These are phyloP conservation scores for Macrocybe gigantea DNA, from an alignment of 768 basidiomycete genomes.

Conservation along the genomic window DNA sequence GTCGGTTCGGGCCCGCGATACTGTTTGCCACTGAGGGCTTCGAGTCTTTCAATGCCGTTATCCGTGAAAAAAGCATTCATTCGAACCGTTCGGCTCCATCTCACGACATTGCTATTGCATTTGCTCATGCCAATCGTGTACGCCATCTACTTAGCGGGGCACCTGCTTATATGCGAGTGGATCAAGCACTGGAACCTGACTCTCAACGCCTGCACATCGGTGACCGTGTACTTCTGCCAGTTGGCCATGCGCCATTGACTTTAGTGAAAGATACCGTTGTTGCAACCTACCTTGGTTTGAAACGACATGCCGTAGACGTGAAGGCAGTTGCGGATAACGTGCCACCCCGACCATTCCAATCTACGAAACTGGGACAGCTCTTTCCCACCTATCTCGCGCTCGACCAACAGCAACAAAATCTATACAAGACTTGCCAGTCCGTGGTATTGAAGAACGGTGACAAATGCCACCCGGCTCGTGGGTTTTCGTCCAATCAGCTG, in stretches of 20 bases:
- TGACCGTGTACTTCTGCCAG: neutral
- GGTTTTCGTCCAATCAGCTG: too few species aligned
- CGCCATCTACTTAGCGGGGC: slow-evolving; percentile 20
- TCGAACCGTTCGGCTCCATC: slow-evolving; percentile 28
- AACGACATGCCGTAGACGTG: too few species aligned
- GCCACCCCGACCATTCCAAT: too few species aligned
- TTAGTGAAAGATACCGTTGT: neutral
- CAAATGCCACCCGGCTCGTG: too few species aligned
- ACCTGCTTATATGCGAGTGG: neutral
- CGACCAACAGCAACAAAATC: too few species aligned
- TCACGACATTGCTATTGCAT: slow-evolving; percentile 19
- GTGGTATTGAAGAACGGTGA: too few species aligned
- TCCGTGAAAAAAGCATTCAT: slow-evolving; percentile 24
- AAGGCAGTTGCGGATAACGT: too few species aligned
- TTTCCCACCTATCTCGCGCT: too few species aligned
- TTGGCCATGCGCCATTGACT: neutral
- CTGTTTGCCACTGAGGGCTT: slow-evolving; percentile 38
- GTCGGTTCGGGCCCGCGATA: slow-evolving; percentile 34
- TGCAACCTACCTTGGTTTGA: neutral
- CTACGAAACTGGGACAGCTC: too few species aligned
- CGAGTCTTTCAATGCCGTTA: slow-evolving; percentile 35
- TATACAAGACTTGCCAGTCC: too few species aligned
- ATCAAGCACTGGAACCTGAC: neutral
- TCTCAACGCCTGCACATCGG: neutral
- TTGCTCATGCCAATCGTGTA: slow-evolving; percentile 20